phyloP scores from a whole-genome alignment of 257 asterid species.

The Solanum pimpinellifolium region DNA sequence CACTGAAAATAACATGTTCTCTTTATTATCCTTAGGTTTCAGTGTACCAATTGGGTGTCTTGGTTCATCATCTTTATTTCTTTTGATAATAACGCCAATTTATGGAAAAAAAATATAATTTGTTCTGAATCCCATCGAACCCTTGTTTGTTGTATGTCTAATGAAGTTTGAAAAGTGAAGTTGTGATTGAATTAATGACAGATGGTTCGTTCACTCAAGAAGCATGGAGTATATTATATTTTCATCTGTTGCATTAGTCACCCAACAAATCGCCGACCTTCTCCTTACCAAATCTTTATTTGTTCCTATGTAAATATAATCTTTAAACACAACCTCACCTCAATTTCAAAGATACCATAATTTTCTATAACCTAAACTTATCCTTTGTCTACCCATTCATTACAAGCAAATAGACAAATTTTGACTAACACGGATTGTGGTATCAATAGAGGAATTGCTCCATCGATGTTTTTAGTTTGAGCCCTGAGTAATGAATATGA shows the following conservation, averaged over 20 bases:
- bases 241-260: constrained; percentile 10
- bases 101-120: background rate
- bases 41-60: background rate
- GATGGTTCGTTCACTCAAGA: background rate
- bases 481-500: too few species aligned
- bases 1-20: background rate
- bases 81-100: background rate
- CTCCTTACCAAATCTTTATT: constrained; percentile 9
- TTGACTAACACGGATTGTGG: too few species aligned
- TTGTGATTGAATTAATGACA: background rate
- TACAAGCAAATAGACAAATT: background rate
- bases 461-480: background rate
- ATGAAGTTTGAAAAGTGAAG: background rate
- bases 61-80: background rate
- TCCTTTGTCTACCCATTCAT: constrained; percentile 30
- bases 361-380: constrained; percentile 11
- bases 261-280: constrained; percentile 17
- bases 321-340: background rate
- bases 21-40: background rate
- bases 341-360: constrained; percentile 22
- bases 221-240: background rate
- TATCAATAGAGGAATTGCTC: too few species aligned
- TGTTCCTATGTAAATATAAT: background rate
- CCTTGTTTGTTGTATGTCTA: background rate
- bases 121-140: background rate